Conservation (phyloP, 2,329 filamentous ascomycete genomes). For the Drechslerella stenobrocha region DNA sequence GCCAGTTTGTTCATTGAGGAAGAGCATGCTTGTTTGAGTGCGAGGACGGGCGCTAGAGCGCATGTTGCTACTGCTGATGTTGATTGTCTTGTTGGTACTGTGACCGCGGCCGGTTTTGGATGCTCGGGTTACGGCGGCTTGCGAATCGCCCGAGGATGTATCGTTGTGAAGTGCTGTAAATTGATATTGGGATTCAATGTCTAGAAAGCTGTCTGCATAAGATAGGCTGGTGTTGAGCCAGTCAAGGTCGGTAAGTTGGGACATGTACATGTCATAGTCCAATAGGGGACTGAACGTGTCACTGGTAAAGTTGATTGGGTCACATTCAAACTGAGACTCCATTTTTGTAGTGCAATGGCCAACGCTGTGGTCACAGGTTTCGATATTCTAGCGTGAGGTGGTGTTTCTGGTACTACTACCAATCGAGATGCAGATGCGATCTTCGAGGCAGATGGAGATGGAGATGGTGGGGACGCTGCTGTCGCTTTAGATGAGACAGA, state of each 20-base stretch:
- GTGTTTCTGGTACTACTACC: conserved; percentile 2
- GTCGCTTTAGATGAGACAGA: too few species aligned
- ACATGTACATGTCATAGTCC: conserved; percentile 26
- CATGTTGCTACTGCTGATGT: conserved; percentile 15
- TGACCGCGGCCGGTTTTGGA: conserved; percentile 5
- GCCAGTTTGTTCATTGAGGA: conserved; percentile 33
- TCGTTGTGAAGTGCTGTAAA: conserved; percentile 21
- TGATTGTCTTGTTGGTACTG: conserved; percentile 2
- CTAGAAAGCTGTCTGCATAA: conserved; percentile 28
- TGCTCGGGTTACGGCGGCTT: conserved; percentile 17
- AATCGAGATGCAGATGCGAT: background rate
- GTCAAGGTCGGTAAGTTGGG: conserved; percentile 15
- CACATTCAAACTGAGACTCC: conserved; percentile 26
- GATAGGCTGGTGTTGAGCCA: conserved; percentile 16
- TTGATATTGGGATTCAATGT: conserved; percentile 22
- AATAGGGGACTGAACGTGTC: conserved; percentile 21
- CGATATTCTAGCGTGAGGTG: background rate
- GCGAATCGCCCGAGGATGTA: conserved; percentile 15
- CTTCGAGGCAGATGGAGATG: background rate
- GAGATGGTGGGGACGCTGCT: background rate
- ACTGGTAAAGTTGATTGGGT: conserved; percentile 28
- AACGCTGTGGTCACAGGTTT: background rate
- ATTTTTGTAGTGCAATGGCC: conserved; percentile 6
- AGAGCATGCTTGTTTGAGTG: conserved; percentile 33
- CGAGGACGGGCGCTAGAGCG: conserved; percentile 1